Evolutionary conservation across 176 grass and related monocot species (phyloP).

Genomic region (Carex myosuroides): DNA sequence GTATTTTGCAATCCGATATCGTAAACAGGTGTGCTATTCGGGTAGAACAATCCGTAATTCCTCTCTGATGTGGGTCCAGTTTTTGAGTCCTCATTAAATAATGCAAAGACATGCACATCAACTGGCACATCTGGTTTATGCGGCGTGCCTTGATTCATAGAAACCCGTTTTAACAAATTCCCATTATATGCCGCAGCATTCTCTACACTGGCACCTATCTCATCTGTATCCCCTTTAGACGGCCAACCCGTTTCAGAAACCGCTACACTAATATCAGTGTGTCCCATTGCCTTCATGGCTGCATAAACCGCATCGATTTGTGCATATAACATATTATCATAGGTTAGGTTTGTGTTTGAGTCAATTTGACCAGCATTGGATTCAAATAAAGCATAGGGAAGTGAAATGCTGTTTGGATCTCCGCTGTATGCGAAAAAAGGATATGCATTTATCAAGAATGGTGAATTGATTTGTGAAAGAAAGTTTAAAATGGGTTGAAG

Average conservation of each 20-base stretch:
- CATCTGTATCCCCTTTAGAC: slow-evolving; percentile 63
- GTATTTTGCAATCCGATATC: slow-evolving; percentile 21
- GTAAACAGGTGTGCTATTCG: slow-evolving; percentile 53
- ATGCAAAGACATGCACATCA: slow-evolving; percentile 77
- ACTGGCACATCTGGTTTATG: slow-evolving; percentile 63
- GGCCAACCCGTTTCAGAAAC: slow-evolving; percentile 91
- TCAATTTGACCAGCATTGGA: slow-evolving; percentile 55
- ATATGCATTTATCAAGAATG: slow-evolving; percentile 73
- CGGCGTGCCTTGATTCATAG: slow-evolving; percentile 65
- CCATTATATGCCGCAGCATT: slow-evolving; percentile 77
- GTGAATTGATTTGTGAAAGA: slow-evolving; percentile 36
- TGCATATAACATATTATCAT: slow-evolving; percentile 92
- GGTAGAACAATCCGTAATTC: slow-evolving; percentile 79
- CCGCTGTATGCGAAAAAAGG: slow-evolving; percentile 75
- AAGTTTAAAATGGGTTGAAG: slow-evolving; percentile 61
- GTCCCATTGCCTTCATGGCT: slow-evolving; percentile 77
- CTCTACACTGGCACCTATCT: slow-evolving; percentile 53
- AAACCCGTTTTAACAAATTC: slow-evolving; percentile 64
- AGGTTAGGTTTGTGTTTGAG: slow-evolving; percentile 38
- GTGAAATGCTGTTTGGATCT: slow-evolving; percentile 35
- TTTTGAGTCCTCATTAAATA: slow-evolving; percentile 85
- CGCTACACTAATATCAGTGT: slow-evolving; percentile 47
- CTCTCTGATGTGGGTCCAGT: slow-evolving; percentile 56
- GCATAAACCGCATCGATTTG: slow-evolving; percentile 87
- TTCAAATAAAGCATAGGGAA: slow-evolving; percentile 81